A percentile compares a stretch with the other conserved stretches of the same genome.
phyloP scores from a whole-genome alignment of 345 rosid species.

The Mallotus nudiflorus region DNA sequence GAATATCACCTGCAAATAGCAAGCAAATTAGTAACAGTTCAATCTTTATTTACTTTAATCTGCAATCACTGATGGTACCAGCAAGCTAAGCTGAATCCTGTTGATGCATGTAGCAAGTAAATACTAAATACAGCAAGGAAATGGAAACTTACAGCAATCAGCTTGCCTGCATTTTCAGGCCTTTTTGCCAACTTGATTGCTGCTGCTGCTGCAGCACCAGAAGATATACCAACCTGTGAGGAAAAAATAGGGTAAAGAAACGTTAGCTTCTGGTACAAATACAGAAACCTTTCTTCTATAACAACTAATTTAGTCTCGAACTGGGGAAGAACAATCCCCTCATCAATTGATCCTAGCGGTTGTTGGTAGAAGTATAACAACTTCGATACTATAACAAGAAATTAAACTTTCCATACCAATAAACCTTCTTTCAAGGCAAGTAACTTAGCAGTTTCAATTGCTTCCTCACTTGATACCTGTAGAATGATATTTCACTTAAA shows the following conservation, averaged over 20 bases:
- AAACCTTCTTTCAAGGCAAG: constrained; percentile 89
- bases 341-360: too few species aligned
- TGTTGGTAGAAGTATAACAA: too few species aligned
- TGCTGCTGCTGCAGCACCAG: constrained; percentile 59
- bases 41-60: not conserved
- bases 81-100: not conserved
- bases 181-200: constrained; percentile 52
- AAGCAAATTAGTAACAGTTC: not conserved
- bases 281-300: too few species aligned
- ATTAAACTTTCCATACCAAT: constrained; percentile 39
- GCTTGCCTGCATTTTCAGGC: constrained; percentile 56
- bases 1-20: constrained; percentile 9
- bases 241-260: not conserved
- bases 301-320: too few species aligned
- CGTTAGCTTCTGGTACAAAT: not conserved
- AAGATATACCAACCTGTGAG: constrained; percentile 55
- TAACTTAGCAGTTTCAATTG: constrained; percentile 75
- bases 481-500: not conserved
- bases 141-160: constrained; percentile 45
- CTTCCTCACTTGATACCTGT: constrained; percentile 82
- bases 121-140: not conserved
- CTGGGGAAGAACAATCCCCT: too few species aligned
- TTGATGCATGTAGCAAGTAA: not conserved
- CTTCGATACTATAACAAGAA: too few species aligned
- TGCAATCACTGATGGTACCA: not conserved